These are phyloP conservation scores for Wickerhamomyces bovis DNA, from an alignment of 805 yeast species.

Conservation along the genomic window DNA sequence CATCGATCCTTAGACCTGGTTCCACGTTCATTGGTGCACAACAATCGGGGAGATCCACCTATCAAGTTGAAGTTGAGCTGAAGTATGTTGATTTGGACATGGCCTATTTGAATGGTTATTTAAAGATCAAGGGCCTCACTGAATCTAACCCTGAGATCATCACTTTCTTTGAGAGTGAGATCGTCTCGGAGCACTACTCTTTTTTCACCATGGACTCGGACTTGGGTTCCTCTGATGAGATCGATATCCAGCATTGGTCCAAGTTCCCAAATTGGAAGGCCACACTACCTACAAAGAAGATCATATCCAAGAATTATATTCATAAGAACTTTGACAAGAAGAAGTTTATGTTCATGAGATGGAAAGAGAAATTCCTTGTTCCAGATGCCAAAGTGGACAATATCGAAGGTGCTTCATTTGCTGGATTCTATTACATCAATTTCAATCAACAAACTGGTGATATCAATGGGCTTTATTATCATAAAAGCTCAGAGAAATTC, in stretches of 20 bases:
- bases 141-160: constrained; percentile 61
- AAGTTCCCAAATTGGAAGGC: constrained; percentile 44
- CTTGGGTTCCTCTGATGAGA: constrained; percentile 59
- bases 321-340: constrained; percentile 29
- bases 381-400: constrained; percentile 60
- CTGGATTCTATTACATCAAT: constrained; percentile 86
- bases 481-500: constrained; percentile 64
- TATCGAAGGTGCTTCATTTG: constrained; percentile 74
- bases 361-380: constrained; percentile 87
- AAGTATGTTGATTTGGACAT: constrained; percentile 58
- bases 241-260: constrained; percentile 63
- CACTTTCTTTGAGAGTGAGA: constrained; percentile 70
- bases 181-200: constrained; percentile 47
- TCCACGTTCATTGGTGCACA: constrained; percentile 62
- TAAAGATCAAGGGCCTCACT: constrained; percentile 65
- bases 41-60: constrained; percentile 57
- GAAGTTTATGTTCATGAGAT: constrained; percentile 74
- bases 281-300: constrained; percentile 11
- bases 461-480: constrained; percentile 78
- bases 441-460: constrained; percentile 73
- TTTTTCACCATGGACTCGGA: constrained; percentile 28
- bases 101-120: constrained; percentile 49
- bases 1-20: constrained; percentile 54
- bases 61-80: constrained; percentile 63
- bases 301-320: constrained; percentile 14